Evolutionary conservation across 768 basidiomycete genomes (phyloP).

Genomic region (Boletus tomentosulus): DNA sequence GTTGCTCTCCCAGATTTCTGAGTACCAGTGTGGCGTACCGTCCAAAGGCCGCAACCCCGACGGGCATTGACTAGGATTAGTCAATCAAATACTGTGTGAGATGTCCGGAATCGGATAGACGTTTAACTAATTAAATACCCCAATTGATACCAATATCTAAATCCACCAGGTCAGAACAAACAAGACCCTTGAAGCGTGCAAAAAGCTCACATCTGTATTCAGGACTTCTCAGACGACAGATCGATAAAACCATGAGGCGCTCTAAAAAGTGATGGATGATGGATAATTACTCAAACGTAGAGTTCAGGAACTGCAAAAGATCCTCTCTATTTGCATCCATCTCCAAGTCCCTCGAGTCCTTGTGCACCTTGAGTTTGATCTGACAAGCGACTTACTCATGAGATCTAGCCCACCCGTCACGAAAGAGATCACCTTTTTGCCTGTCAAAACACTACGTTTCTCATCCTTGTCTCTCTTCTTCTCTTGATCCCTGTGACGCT

Average conservation of each 20-base stretch:
- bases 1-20: too few species aligned
- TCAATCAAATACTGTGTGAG: too few species aligned
- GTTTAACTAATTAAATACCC: too few species aligned
- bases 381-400: slow-evolving; percentile 15
- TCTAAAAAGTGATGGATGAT: not conserved
- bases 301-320: slow-evolving; percentile 53
- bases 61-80: too few species aligned
- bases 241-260: too few species aligned
- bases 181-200: too few species aligned
- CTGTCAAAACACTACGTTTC: slow-evolving; percentile 53
- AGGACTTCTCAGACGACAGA: not conserved
- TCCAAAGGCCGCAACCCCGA: too few species aligned
- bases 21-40: too few species aligned
- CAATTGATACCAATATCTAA: too few species aligned
- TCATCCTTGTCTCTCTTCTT: slow-evolving; percentile 42
- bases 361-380: slow-evolving; percentile 64
- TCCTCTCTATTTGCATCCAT: slow-evolving; percentile 53
- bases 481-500: slow-evolving; percentile 33
- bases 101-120: too few species aligned
- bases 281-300: slow-evolving; percentile 34
- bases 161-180: too few species aligned
- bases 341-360: slow-evolving; percentile 52
- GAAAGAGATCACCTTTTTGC: slow-evolving; percentile 47
- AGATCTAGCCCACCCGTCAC: not conserved
- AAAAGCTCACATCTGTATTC: not conserved